Evolutionary conservation across 176 grass and related monocot species (phyloP).

Genomic region (Tuctoria greenei): DNA sequence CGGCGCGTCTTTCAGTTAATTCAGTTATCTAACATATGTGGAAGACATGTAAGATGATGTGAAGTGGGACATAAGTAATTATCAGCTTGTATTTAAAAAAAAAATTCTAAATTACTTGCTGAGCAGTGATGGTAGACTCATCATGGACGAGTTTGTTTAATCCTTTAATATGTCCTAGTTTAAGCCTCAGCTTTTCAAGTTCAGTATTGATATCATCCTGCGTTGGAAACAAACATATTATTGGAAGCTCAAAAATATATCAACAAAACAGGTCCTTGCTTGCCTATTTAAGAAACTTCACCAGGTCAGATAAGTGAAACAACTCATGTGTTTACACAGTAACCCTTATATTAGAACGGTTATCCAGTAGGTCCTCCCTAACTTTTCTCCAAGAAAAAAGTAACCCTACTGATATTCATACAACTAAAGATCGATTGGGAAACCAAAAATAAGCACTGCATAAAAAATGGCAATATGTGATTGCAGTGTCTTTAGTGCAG

Average conservation of each 20-base stretch:
- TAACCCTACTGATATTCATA: neutral
- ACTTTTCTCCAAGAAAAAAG: neutral
- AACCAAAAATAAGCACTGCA: constrained; percentile 4
- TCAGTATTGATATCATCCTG: constrained; percentile 44
- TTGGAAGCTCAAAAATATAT: neutral
- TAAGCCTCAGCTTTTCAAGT: constrained; percentile 54
- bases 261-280: neutral
- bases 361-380: neutral
- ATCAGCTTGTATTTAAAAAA: constrained; percentile 10
- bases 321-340: neutral
- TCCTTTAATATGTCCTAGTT: constrained; percentile 40
- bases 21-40: constrained; percentile 41
- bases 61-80: neutral
- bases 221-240: neutral
- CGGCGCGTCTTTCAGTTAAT: constrained; percentile 38
- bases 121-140: constrained; percentile 39
- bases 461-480: neutral
- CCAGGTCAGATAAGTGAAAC: neutral
- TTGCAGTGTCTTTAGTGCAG: constrained; percentile 3
- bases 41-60: constrained; percentile 19
- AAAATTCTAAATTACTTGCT: constrained; percentile 40
- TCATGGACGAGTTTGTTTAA: constrained; percentile 38
- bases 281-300: constrained; percentile 15
- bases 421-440: neutral
- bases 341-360: neutral